A percentile compares a stretch with the other conserved stretches of the same genome.
Evolutionary conservation across 169 alveolate species (phyloP).

Genomic region (Plasmodium vinckei): DNA sequence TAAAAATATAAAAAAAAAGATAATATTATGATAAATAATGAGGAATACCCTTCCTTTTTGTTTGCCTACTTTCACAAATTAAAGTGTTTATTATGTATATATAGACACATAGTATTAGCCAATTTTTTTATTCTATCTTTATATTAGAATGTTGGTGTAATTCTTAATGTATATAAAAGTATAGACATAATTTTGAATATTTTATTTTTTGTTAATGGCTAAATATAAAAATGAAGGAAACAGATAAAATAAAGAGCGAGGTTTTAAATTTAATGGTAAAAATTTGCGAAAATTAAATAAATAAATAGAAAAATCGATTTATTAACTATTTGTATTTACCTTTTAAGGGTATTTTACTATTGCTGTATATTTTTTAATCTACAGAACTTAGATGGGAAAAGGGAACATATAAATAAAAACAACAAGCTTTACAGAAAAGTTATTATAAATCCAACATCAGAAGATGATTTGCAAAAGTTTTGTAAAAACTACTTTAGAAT

Average conservation of each 20-base stretch:
- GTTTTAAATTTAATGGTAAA: slow-evolving; percentile 49
- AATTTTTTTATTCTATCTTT: too few species aligned
- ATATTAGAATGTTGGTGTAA: too few species aligned
- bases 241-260: slow-evolving; percentile 27
- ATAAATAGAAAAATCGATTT: background rate
- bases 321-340: too few species aligned
- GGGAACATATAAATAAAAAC: slow-evolving; percentile 37
- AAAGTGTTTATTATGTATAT: too few species aligned
- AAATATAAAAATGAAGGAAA: slow-evolving; percentile 24
- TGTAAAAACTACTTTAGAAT: slow-evolving; percentile 73
- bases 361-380: background rate
- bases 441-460: slow-evolving; percentile 74
- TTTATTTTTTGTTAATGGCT: background rate
- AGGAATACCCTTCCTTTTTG: too few species aligned
- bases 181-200: too few species aligned
- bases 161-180: too few species aligned
- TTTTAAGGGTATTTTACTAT: too few species aligned
- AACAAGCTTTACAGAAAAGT: slow-evolving; percentile 72
- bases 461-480: slow-evolving; percentile 75
- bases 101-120: too few species aligned
- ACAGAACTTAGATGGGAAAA: slow-evolving; percentile 50
- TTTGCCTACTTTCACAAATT: too few species aligned
- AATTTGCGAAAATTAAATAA: slow-evolving; percentile 7
- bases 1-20: too few species aligned
- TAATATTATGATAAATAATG: too few species aligned